Base-by-base conservation (phyloP, 805 yeast genomes). In the Ogataea polymorpha region DNA sequence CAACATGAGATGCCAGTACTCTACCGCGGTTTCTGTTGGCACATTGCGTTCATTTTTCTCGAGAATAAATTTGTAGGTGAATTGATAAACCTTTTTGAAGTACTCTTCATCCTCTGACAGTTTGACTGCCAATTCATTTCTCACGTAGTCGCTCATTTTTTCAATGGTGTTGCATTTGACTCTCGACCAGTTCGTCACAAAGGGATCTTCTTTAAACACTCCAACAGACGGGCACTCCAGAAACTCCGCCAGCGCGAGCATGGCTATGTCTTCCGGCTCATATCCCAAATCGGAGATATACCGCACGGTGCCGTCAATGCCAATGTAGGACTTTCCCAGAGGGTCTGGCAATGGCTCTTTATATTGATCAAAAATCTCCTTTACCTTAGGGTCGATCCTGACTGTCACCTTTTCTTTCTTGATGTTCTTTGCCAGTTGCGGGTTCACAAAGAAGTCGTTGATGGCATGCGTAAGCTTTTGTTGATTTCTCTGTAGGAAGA, bases 1-100 rank as follows among this genome's bases (percentile, higher is more conserved):
- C 17, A 90, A 70, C 28, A 90, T 69, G 24, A 91, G 65, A 25
- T 66, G 62, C 98, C 97, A 91, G 63, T 88, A 86, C 14, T 77
- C 86, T 2, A 72, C 61, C 0, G 95, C 91, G 2, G 77, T 71
- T 0, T 81, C 90, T 3, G 68, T 59, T 7, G 72, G 65, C 15
- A 90, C 55, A 4, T 72, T 65, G 46, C 81, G 77, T 46, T 77
- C 79, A 11, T 80, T 78, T 5, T 69, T 69, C 32, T 81, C 91
- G 35, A 80, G 63, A 16, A 80, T 70, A 50, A 82, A 84, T 8
- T 67, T 71, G 64, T 84, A 91, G 0, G 95, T 72, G 62, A 77
- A 90, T 24, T 71, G 71, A 64, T 93, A 90, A 4, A 90, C 73
- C 21, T 65, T 59, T 38, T 74, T 72, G 52, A 82, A 77, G 42